Conservation (phyloP, 108 stramenopile species). For the Cyclotella baltica region DNA sequence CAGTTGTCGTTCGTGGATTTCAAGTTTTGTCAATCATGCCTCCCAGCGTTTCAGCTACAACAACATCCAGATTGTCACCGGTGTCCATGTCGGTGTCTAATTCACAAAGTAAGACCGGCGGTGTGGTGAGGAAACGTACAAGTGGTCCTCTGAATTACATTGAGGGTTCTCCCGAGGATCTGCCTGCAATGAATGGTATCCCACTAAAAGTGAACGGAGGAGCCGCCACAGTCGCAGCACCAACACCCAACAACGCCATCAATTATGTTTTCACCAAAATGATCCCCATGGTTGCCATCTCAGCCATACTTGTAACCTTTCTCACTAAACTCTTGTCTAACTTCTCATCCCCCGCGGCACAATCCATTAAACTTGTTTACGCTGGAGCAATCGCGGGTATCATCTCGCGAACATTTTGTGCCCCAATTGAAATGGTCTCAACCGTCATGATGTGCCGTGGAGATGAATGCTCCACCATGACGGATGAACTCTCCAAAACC, state of each 20-base stretch:
- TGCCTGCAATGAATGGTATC: constrained; percentile 20
- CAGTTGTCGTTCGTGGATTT: constrained; percentile 18
- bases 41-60: constrained; percentile 1
- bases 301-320: constrained; percentile 10
- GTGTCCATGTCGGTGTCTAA: constrained; percentile 30
- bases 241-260: background rate
- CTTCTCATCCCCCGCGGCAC: constrained; percentile 39
- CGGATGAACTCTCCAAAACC: constrained; percentile 31
- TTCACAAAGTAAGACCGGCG: constrained; percentile 3
- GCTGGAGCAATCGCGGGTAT: constrained; percentile 56
- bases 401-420: constrained; percentile 50
- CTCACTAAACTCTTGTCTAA: constrained; percentile 26
- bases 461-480: constrained; percentile 39
- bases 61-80: constrained; percentile 3
- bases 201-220: constrained; percentile 30
- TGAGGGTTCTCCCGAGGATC: constrained; percentile 19
- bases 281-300: constrained; percentile 20
- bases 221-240: constrained; percentile 4
- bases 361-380: constrained; percentile 44
- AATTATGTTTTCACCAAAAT: constrained; percentile 17
- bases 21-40: constrained; percentile 14
- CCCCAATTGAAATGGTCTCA: constrained; percentile 54
- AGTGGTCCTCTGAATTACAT: constrained; percentile 32
- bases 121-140: constrained; percentile 29
- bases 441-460: constrained; percentile 56